Conservation (phyloP, 768 basidiomycete genomes). For the Suillus clintonianus region DNA sequence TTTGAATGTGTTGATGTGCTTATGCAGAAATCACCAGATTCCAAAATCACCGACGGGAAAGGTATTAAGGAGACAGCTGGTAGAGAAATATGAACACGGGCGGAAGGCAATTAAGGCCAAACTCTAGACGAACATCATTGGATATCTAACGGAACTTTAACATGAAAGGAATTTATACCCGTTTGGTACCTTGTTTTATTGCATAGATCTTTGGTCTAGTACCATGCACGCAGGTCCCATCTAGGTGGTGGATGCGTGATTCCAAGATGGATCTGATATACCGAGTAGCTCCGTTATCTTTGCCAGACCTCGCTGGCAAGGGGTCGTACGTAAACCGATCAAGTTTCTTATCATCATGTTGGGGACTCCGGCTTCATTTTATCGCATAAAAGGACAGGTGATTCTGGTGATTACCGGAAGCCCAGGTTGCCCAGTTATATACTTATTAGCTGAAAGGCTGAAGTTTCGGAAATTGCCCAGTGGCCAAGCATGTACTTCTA, state of each 20-base stretch:
- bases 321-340: no score
- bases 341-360: no score
- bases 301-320: background rate
- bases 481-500: constrained; percentile 43
- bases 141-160: background rate
- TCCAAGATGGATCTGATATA: background rate
- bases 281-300: background rate
- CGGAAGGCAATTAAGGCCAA: constrained; percentile 20
- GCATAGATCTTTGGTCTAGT: no score
- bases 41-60: constrained; percentile 79
- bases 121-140: constrained; percentile 17
- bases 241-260: no score
- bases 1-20: background rate
- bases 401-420: no score
- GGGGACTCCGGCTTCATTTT: no score
- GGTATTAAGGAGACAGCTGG: constrained; percentile 59
- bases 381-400: no score
- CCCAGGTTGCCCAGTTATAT: no score
- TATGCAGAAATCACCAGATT: constrained; percentile 42
- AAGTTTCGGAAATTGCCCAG: background rate
- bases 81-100: constrained; percentile 53
- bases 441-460: background rate
- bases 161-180: background rate
- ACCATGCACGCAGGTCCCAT: no score
- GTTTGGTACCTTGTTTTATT: background rate